Conservation (phyloP, 345 rosid species). For the Raphanus sativus region DNA sequence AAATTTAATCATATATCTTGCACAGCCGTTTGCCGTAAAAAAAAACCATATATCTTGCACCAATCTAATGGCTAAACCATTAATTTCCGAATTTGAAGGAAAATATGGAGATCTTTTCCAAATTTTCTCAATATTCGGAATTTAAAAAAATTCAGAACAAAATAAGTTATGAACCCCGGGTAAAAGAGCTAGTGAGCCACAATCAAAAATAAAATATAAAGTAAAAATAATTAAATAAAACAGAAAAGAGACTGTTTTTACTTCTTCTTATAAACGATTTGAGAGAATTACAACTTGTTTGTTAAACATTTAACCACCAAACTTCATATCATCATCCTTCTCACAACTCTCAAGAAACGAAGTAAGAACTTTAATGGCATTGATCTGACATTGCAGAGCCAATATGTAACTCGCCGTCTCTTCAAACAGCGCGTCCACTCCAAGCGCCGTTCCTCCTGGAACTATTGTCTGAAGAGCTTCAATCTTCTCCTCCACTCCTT, state of each 20-base stretch:
- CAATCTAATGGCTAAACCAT: constrained; percentile 8
- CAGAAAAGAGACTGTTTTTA: not conserved
- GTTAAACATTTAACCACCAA: constrained; percentile 46
- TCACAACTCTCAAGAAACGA: constrained; percentile 50
- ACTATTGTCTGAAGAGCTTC: constrained; percentile 68
- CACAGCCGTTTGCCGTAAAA: no score
- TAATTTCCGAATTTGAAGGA: not conserved
- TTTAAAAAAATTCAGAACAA: not conserved
- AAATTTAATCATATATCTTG: no score
- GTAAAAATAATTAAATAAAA: constrained; percentile 8
- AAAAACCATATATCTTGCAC: no score
- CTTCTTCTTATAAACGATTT: not conserved
- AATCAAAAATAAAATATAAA: not conserved
- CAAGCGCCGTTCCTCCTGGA: constrained; percentile 67
- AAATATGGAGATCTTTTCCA: not conserved
- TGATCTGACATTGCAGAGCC: constrained; percentile 58
- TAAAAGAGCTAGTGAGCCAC: constrained; percentile 8
- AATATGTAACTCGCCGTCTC: constrained; percentile 71
- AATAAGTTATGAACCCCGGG: constrained; percentile 18
- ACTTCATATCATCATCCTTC: constrained; percentile 45
- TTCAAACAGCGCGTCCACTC: constrained; percentile 58
- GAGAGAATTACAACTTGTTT: constrained; percentile 9
- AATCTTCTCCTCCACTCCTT: constrained; percentile 51
- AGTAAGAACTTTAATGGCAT: constrained; percentile 56
- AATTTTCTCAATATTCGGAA: not conserved